Base-by-base conservation (phyloP, 192 early-diverging fungal species). In the Fimicolochytrium jonesii region DNA sequence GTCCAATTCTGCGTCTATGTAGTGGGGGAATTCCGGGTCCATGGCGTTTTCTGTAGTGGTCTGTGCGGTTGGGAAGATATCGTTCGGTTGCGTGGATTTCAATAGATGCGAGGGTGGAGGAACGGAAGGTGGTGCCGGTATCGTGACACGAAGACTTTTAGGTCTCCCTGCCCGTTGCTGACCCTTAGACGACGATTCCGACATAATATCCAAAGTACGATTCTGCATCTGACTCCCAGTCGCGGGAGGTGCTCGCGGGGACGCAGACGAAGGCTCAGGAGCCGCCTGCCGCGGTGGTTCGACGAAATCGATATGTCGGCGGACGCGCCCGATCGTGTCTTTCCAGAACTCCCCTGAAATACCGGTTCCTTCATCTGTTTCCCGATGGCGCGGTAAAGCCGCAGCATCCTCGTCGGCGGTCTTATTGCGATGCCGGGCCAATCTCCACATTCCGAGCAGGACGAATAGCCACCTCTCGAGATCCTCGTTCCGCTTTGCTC, bases 381-480 rank as follows among this genome's bases (percentile, higher is more conserved):
- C 7, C 37, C 9, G 37, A 11, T 10, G 45, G 22, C 9, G 45
- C 10, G 10, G 9, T 6, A 47, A 7, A 17, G 10, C 22, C 11
- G 10, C 11, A 7, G 10, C 6, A 9, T 47, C 22, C 11, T 47
- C 22, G 45, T 47, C 22, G 45, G 9, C 9, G 10, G 11, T 9
- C 45, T 7, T 6, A 18, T 47, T 47, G 45, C 45, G n/a, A n/a
- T n/a, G n/a, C n/a, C 20, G 10, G 7, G 9, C 22, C 11, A 47
- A 10, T 6, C 45, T 7, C 45, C 45, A 47, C 61, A 63, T 63
- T 0, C 45, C 10, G 11, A 53, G 34, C 35, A 63, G 20, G 25
- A 63, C 61, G 29, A 63, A 63, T 29, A 63, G 39, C 61, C 61
- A 63, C 0, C 61, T 10, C 1, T 63, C 61, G 31, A 63, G 46